Conservation (phyloP, 495 filamentous ascomycete genomes). For the Talaromyces borbonicus region DNA sequence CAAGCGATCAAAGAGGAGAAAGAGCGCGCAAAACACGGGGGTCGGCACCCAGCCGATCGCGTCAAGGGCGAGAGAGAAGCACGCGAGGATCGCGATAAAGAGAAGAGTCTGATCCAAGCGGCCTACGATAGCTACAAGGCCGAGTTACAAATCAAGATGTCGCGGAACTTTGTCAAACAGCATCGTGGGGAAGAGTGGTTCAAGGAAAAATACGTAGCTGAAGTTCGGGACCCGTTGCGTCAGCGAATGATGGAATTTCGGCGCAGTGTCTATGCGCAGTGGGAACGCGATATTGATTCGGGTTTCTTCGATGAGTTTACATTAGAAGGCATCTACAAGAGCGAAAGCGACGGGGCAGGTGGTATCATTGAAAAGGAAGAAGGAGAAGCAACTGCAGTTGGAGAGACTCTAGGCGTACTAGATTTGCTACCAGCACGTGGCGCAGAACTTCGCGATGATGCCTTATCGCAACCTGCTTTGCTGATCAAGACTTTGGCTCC, state of each 20-base stretch:
- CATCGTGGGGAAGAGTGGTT: conserved; percentile 98
- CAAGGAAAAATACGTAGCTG: conserved; percentile 84
- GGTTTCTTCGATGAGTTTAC: conserved; percentile 91
- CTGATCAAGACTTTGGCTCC: conserved; percentile 98
- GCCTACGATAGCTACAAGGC: conserved; percentile 94
- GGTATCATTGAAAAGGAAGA: conserved; percentile 90
- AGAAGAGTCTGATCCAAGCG: conserved; percentile 79
- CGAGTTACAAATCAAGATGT: conserved; percentile 85
- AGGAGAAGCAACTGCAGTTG: conserved; percentile 78
- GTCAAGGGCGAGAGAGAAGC: conserved; percentile 66
- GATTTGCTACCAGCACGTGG: conserved; percentile 74
- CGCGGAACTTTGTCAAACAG: conserved; percentile 73
- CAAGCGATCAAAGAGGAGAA: conserved; percentile 80
- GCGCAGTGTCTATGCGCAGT: conserved; percentile 63
- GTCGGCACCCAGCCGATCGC: conserved; percentile 58
- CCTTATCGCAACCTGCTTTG: conserved; percentile 73
- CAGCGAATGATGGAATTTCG: conserved; percentile 65
- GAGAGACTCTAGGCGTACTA: conserved; percentile 85
- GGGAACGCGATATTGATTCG: conserved; percentile 70
- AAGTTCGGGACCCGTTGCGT: conserved; percentile 60
- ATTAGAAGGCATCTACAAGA: conserved; percentile 90
- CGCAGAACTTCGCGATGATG: conserved; percentile 76
- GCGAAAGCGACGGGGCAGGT: conserved; percentile 77
- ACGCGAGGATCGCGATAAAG: conserved; percentile 78
- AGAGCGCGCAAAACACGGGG: conserved; percentile 66